Evolutionary conservation across 2,329 filamentous ascomycete genomes (phyloP).

Genomic region (Drechslera avenae): DNA sequence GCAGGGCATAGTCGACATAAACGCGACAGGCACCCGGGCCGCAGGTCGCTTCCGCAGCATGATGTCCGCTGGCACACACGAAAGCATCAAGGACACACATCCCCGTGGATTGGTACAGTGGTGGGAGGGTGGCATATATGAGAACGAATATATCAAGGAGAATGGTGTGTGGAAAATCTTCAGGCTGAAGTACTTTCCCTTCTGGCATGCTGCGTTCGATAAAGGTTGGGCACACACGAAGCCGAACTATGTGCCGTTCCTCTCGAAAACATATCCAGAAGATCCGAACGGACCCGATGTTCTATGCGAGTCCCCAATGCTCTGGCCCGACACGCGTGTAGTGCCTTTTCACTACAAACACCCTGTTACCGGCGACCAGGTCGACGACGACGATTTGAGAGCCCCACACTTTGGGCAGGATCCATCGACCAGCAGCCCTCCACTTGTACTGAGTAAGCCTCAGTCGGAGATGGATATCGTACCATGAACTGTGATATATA

Average conservation of each 20-base stretch:
- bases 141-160: constrained; percentile 65
- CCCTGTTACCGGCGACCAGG: constrained; percentile 55
- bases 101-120: constrained; percentile 61
- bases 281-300: constrained; percentile 60
- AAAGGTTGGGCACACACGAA: constrained; percentile 61
- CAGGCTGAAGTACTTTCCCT: constrained; percentile 61
- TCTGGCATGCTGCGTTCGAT: constrained; percentile 61
- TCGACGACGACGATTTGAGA: constrained; percentile 55
- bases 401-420: constrained; percentile 55
- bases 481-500: neutral
- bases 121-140: constrained; percentile 65
- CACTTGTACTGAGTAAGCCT: constrained; percentile 49
- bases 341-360: constrained; percentile 61
- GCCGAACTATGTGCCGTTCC: constrained; percentile 60
- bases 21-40: constrained; percentile 54
- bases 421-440: constrained; percentile 48
- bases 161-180: constrained; percentile 61
- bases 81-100: constrained; percentile 57
- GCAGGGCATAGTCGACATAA: constrained; percentile 62
- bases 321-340: constrained; percentile 63
- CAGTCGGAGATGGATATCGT: constrained; percentile 20
- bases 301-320: constrained; percentile 59
- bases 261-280: constrained; percentile 55
- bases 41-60: constrained; percentile 60
- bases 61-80: constrained; percentile 62